Conservation (phyloP, 2,329 filamentous ascomycete species). For the Septoria petroselini region DNA sequence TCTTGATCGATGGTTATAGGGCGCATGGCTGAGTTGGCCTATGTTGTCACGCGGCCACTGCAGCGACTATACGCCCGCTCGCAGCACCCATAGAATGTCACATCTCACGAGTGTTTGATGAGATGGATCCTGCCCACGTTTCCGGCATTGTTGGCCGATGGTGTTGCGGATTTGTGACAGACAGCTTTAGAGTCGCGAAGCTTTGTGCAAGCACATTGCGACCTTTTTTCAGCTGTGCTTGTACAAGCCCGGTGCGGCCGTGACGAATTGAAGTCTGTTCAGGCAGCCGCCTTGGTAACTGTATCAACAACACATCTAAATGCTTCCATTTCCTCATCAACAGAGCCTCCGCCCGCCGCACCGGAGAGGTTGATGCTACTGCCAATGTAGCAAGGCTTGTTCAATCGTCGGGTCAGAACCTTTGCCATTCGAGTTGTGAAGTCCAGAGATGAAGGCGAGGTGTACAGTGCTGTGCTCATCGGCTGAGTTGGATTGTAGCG, state of each 20-base stretch:
- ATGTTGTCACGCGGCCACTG: too few relatives aligned
- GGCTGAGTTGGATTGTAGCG: constrained; percentile 54
- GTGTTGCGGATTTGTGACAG: too few relatives aligned
- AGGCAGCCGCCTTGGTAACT: constrained; percentile 48
- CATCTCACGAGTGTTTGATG: too few relatives aligned
- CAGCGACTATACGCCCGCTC: too few relatives aligned
- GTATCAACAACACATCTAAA: constrained; percentile 71
- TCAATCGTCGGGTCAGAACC: constrained; percentile 69
- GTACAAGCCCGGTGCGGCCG: not conserved
- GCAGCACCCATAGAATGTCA: too few relatives aligned
- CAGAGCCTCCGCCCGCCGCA: constrained; percentile 70
- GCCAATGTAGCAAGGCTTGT: constrained; percentile 80
- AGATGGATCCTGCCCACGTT: too few relatives aligned
- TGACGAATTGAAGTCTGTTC: not conserved
- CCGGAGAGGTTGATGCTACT: constrained; percentile 77
- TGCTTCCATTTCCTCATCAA: constrained; percentile 93
- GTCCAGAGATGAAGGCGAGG: constrained; percentile 72
- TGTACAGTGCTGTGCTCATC: constrained; percentile 75
- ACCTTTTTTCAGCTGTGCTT: too few relatives aligned
- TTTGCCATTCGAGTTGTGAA: constrained; percentile 84
- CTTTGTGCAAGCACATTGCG: not conserved
- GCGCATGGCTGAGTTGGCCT: too few relatives aligned
- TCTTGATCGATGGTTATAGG: too few relatives aligned
- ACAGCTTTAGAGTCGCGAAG: too few relatives aligned
- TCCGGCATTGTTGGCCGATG: too few relatives aligned